These are phyloP conservation scores for Suillus paluster DNA, from an alignment of 768 basidiomycete genomes.

Conservation along the genomic window DNA sequence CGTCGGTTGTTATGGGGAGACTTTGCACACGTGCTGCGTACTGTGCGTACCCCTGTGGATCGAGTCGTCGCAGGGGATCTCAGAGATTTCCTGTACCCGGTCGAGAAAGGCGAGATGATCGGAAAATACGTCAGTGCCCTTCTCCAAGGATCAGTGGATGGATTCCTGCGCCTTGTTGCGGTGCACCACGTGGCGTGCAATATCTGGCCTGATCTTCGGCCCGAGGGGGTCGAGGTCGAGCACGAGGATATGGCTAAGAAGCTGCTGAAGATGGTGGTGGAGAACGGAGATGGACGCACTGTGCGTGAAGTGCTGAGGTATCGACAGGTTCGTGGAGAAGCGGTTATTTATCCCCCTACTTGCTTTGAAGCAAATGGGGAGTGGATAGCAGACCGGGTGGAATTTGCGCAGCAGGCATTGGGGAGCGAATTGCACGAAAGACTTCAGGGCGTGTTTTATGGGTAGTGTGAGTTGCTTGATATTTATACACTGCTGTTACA, in stretches of 20 bases:
- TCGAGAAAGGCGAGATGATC: constrained; percentile 65
- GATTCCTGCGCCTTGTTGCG: constrained; percentile 69
- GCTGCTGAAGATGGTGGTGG: constrained; percentile 55
- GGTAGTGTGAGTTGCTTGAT: background rate
- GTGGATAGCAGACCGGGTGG: constrained; percentile 5
- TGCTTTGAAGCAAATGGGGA: constrained; percentile 48
- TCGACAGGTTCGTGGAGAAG: constrained; percentile 46
- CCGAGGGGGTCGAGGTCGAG: constrained; percentile 18
- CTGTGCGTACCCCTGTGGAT: constrained; percentile 54
- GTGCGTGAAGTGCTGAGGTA: constrained; percentile 64
- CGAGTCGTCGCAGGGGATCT: constrained; percentile 58
- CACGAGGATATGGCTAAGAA: constrained; percentile 34
- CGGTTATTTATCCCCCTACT: constrained; percentile 48
- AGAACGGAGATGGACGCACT: constrained; percentile 50
- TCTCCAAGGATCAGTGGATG: constrained; percentile 45
- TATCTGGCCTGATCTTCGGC: constrained; percentile 69
- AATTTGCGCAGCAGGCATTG: background rate
- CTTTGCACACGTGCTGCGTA: constrained; percentile 63
- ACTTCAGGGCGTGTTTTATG: constrained; percentile 2
- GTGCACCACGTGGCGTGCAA: constrained; percentile 79
- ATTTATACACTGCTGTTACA: background rate
- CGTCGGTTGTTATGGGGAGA: constrained; percentile 86
- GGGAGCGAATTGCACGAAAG: constrained; percentile 11
- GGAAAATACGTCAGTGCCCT: constrained; percentile 67
- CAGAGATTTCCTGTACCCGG: constrained; percentile 70